These are phyloP conservation scores for Cyclotella choctawhatcheeana DNA, from an alignment of 108 stramenopile species.

Conservation along the genomic window DNA sequence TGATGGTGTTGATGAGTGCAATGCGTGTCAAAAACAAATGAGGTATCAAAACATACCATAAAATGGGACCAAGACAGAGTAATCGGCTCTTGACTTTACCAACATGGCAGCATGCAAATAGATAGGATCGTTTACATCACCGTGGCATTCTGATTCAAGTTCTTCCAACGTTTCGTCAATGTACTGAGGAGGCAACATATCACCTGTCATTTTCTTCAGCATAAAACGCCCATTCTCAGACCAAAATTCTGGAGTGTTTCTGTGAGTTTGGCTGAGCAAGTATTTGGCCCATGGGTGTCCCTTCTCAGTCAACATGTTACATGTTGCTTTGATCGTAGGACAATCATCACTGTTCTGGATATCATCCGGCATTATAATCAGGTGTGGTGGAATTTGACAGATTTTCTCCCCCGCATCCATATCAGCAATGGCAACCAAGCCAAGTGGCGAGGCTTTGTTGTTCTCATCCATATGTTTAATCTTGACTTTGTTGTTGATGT, in stretches of 20 bases:
- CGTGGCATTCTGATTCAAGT: constrained; percentile 40
- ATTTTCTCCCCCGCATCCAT: constrained; percentile 53
- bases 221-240: constrained; percentile 51
- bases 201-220: constrained; percentile 38
- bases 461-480: constrained; percentile 23
- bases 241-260: constrained; percentile 52
- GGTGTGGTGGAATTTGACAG: constrained; percentile 45
- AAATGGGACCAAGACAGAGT: constrained; percentile 70
- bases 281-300: constrained; percentile 64
- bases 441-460: constrained; percentile 42
- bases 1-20: background rate
- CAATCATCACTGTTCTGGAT: constrained; percentile 27
- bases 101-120: constrained; percentile 53
- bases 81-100: constrained; percentile 64
- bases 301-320: constrained; percentile 45
- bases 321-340: constrained; percentile 36
- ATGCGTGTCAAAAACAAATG: background rate
- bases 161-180: constrained; percentile 26
- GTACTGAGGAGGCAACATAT: constrained; percentile 12
- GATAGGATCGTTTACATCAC: constrained; percentile 27
- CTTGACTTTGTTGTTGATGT: constrained; percentile 36
- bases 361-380: constrained; percentile 34
- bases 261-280: constrained; percentile 29
- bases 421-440: constrained; percentile 50
- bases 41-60: constrained; percentile 41